phyloP scores from a whole-genome alignment of 495 filamentous ascomycete genomes.

The Aspergillus sclerotiicarbonarius region DNA sequence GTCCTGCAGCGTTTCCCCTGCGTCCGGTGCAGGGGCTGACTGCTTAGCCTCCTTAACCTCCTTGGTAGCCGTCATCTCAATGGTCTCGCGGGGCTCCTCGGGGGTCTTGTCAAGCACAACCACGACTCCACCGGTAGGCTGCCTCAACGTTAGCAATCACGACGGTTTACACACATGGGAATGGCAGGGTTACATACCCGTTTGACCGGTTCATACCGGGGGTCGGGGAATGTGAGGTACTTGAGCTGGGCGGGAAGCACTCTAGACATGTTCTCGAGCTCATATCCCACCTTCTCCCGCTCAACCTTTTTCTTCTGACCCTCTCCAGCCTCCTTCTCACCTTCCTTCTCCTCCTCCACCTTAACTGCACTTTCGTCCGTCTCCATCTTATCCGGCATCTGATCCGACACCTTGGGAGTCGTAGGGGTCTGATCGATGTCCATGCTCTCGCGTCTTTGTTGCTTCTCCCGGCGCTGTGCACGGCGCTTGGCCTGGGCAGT shows the following conservation, averaged over 20 bases:
- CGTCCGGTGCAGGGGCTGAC: slow-evolving; percentile 33
- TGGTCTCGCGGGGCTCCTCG: slow-evolving; percentile 68
- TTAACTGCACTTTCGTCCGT: slow-evolving; percentile 68
- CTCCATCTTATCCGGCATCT: slow-evolving; percentile 81
- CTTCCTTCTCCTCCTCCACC: slow-evolving; percentile 63
- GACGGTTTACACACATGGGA: slow-evolving; percentile 4
- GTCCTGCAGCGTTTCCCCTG: slow-evolving; percentile 45
- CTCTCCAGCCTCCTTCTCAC: slow-evolving; percentile 59
- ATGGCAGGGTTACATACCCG: slow-evolving; percentile 58
- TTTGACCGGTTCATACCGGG: slow-evolving; percentile 92
- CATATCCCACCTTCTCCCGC: slow-evolving; percentile 95
- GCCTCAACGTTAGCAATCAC: slow-evolving; percentile 40
- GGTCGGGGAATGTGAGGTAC: slow-evolving; percentile 84
- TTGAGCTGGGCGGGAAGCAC: slow-evolving; percentile 92
- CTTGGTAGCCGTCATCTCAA: slow-evolving; percentile 73
- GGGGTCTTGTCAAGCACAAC: slow-evolving; percentile 84
- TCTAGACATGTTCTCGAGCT: slow-evolving; percentile 93
- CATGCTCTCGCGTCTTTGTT: slow-evolving; percentile 77
- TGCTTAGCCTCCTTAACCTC: slow-evolving; percentile 64
- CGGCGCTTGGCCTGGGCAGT: slow-evolving; percentile 96
- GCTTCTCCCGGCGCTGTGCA: slow-evolving; percentile 70
- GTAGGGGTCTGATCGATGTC: slow-evolving; percentile 77
- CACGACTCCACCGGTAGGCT: slow-evolving; percentile 94
- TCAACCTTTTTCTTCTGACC: slow-evolving; percentile 77
- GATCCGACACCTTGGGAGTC: slow-evolving; percentile 69